Conservation (phyloP, 1,284 basidiomycete species). For the Ustilago curta region DNA sequence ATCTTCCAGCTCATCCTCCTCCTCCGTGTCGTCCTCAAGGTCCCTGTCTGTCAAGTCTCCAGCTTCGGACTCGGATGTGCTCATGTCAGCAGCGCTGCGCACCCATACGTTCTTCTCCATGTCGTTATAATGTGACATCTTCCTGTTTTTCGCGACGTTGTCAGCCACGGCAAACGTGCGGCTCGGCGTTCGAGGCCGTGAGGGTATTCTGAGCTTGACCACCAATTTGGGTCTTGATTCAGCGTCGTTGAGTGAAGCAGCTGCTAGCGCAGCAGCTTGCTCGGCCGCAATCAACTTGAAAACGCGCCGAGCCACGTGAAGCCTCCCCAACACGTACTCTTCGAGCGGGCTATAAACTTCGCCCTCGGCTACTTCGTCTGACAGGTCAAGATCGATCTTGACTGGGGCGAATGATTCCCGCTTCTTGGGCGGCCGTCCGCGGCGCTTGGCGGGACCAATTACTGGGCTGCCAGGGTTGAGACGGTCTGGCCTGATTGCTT, state of each 20-base stretch:
- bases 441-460: conserved; percentile 6
- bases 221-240: conserved; percentile 10
- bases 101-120: conserved; percentile 42
- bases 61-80: conserved; percentile 25
- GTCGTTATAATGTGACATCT: conserved; percentile 19
- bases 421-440: conserved; percentile 32
- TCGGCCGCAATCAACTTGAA: conserved; percentile 19
- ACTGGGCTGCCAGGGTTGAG: neutral
- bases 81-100: conserved; percentile 36
- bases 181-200: neutral
- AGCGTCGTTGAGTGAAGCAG: neutral
- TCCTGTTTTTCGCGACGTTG: conserved; percentile 6
- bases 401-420: conserved; percentile 1
- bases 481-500: conserved; percentile 1
- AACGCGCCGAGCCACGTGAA: conserved; percentile 20
- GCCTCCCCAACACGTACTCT: conserved; percentile 23
- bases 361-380: conserved; percentile 22
- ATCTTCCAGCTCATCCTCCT: neutral
- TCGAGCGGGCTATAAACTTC: conserved; percentile 32
- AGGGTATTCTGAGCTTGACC: conserved; percentile 16
- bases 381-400: conserved; percentile 13
- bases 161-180: neutral
- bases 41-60: conserved; percentile 10
- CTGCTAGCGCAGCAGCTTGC: conserved; percentile 1
- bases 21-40: neutral